Percentiles rank a stretch among this genome's conserved stretches.
phyloP scores from a whole-genome alignment of 202 grass and related monocot species.

The Zoysia matrella region DNA sequence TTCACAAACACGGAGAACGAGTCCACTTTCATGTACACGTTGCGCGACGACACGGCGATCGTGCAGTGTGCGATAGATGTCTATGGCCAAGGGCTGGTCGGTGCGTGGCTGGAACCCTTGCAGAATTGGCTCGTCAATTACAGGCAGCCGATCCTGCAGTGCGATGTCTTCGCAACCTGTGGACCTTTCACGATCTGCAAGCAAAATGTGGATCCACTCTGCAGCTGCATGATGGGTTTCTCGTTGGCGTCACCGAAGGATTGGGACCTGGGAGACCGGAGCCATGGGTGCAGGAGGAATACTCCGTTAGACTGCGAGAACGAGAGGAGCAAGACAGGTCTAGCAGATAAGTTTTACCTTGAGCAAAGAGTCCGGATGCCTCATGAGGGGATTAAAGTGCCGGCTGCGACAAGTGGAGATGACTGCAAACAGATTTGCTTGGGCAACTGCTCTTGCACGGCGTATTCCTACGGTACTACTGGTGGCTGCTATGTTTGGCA shows the following conservation, averaged over 20 bases:
- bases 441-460: constrained; percentile 49
- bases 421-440: constrained; percentile 34
- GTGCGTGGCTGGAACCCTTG: constrained; percentile 20
- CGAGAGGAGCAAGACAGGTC: not conserved
- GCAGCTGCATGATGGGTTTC: constrained; percentile 49
- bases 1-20: constrained; percentile 19
- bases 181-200: constrained; percentile 44
- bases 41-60: not conserved
- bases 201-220: not conserved
- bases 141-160: constrained; percentile 7
- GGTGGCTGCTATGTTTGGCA: constrained; percentile 41
- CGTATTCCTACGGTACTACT: constrained; percentile 5
- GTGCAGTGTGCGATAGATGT: not conserved
- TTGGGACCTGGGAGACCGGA: constrained; percentile 34
- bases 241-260: not conserved
- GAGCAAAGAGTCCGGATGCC: constrained; percentile 24
- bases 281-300: constrained; percentile 42
- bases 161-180: constrained; percentile 43
- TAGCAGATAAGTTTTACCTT: constrained; percentile 16
- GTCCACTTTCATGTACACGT: constrained; percentile 31
- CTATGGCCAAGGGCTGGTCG: constrained; percentile 17
- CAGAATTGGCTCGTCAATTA: constrained; percentile 27
- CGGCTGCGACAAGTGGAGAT: constrained; percentile 2
- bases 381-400: not conserved
- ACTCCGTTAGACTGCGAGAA: constrained; percentile 21